Evolutionary conservation across 108 stramenopile genomes (phyloP).

Genomic region (Conticribra guillardii): DNA sequence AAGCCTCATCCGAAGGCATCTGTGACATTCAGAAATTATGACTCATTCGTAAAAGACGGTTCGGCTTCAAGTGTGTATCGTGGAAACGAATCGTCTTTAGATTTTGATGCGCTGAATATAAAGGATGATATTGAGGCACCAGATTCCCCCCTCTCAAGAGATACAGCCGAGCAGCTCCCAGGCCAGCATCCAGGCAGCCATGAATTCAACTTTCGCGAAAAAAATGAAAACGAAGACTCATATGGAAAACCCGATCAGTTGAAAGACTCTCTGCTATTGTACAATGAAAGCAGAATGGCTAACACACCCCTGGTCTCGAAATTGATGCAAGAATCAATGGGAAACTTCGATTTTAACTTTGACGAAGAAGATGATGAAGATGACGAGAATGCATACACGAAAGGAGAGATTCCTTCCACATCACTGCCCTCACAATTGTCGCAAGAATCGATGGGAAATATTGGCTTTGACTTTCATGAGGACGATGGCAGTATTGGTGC

Average conservation of each 20-base stretch:
- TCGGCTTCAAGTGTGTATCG: neutral
- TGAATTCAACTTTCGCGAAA: no score
- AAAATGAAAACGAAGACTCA: no score
- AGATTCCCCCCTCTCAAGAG: neutral
- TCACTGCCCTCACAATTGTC: neutral
- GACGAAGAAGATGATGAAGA: neutral
- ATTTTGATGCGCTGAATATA: neutral
- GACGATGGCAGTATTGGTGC: neutral
- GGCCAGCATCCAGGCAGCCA: no score
- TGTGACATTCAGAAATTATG: neutral
- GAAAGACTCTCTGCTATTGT: neutral
- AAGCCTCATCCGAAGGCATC: neutral
- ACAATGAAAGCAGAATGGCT: neutral
- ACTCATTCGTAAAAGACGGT: no score
- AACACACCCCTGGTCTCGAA: neutral
- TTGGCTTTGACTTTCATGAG: neutral
- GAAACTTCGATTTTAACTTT: neutral
- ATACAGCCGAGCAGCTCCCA: neutral
- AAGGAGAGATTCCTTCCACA: neutral
- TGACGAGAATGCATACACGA: no score
- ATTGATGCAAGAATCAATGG: neutral
- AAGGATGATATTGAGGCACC: neutral
- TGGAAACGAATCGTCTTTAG: neutral
- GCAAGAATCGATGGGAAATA: neutral
- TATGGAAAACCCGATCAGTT: no score